Percentiles rank a stretch among this genome's conserved stretches.
phyloP scores from a whole-genome alignment of 1,284 basidiomycete genomes.

The Agaricales sp. region DNA sequence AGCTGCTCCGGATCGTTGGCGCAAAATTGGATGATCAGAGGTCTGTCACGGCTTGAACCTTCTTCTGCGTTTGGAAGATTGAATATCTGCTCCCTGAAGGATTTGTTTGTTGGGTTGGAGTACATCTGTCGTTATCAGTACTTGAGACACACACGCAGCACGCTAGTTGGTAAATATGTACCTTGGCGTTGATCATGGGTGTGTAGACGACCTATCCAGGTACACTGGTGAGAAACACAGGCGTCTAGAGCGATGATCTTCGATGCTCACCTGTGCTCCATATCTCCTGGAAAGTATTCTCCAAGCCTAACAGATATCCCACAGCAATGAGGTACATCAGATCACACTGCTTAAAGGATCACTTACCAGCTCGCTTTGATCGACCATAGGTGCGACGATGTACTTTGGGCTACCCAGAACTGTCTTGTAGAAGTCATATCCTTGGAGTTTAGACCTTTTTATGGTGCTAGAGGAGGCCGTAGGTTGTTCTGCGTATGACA shows the following conservation, averaged over 20 bases:
- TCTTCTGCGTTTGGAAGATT: conserved; percentile 61
- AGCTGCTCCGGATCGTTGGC: conserved; percentile 81
- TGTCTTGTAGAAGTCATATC: conserved; percentile 75
- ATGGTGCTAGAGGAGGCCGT: neutral
- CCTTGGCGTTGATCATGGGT: conserved; percentile 96
- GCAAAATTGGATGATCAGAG: conserved; percentile 91
- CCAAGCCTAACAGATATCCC: conserved; percentile 63
- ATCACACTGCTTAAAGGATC: conserved; percentile 7
- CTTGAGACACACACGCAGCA: neutral
- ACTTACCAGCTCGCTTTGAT: conserved; percentile 89
- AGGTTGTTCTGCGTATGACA: neutral
- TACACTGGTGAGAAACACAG: neutral
- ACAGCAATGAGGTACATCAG: no score
- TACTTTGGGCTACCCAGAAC: conserved; percentile 77
- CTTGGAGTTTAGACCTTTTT: conserved; percentile 48
- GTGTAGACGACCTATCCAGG: conserved; percentile 70
- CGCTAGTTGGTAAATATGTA: conserved; percentile 16
- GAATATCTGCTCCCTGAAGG: conserved; percentile 57
- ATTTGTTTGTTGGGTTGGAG: conserved; percentile 38
- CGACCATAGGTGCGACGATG: conserved; percentile 96
- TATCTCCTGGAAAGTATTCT: conserved; percentile 82
- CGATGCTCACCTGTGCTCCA: conserved; percentile 55
- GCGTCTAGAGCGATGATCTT: no score
- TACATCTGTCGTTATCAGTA: conserved; percentile 44
- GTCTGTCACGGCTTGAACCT: conserved; percentile 62